Percentiles rank a stretch among this genome's conserved stretches.
Conservation (phyloP, 345 rosid species). For the Populus deltoides region DNA sequence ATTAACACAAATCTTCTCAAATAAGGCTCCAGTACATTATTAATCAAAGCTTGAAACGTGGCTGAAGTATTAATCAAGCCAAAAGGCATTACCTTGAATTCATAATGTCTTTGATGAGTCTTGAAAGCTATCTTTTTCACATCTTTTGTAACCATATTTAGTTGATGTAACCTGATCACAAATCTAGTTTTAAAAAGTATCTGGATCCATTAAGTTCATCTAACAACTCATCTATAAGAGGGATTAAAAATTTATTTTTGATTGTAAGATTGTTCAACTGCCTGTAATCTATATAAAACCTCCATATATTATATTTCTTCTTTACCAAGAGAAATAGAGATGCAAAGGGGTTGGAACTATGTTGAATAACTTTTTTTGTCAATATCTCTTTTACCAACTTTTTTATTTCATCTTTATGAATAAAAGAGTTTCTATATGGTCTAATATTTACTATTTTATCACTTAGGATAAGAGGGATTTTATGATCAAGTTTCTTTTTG, state of each 20-base stretch:
- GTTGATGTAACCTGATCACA: background rate
- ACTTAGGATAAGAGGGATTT: background rate
- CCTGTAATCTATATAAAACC: too few species aligned
- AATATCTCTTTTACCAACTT: background rate
- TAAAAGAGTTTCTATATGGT: background rate
- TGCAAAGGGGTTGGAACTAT: background rate
- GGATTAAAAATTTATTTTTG: too few species aligned
- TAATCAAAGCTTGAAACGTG: too few species aligned
- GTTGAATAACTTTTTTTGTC: background rate
- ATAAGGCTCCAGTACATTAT: too few species aligned
- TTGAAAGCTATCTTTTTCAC: background rate
- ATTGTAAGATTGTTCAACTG: too few species aligned
- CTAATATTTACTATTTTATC: background rate
- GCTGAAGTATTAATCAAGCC: too few species aligned
- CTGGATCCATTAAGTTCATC: background rate
- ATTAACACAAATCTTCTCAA: background rate
- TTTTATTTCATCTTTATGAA: background rate
- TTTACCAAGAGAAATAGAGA: background rate
- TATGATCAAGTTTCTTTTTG: background rate
- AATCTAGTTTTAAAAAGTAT: background rate
- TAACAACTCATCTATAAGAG: background rate
- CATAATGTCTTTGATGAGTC: background rate
- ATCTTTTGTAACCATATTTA: background rate
- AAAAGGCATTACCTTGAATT: background rate
- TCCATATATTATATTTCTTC: accelerated